Percentiles rank a stretch among this genome's conserved stretches.
Evolutionary conservation across 495 filamentous ascomycete genomes (phyloP).

Genomic region (Saxophila tyrrhenica): DNA sequence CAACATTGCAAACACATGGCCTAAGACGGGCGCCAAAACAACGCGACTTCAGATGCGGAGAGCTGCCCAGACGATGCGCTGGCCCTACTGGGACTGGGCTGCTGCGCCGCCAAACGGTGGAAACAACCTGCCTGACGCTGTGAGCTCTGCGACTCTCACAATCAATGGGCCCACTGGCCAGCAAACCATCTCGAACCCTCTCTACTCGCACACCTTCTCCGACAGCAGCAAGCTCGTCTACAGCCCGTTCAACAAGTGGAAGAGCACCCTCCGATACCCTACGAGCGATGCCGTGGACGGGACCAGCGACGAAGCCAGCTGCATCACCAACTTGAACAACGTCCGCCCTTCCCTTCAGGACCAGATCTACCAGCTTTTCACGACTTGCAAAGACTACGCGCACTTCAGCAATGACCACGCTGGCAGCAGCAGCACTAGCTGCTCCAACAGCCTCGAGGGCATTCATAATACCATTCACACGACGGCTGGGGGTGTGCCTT

Average conservation of each 20-base stretch:
- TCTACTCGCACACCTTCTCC: slow-evolving; percentile 18
- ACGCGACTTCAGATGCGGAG: slow-evolving; percentile 8
- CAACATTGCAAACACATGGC: slow-evolving; percentile 11
- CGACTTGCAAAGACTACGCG: slow-evolving; percentile 16
- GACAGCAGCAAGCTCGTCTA: slow-evolving; percentile 15
- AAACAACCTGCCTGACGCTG: slow-evolving; percentile 9
- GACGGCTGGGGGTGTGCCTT: slow-evolving; percentile 12
- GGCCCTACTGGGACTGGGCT: slow-evolving; percentile 25
- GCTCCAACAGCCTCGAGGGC: slow-evolving; percentile 23
- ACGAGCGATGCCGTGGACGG: slow-evolving; percentile 11
- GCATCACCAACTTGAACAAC: slow-evolving; percentile 16
- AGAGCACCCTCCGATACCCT: slow-evolving; percentile 20
- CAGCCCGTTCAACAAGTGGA: slow-evolving; percentile 15
- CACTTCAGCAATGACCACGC: slow-evolving; percentile 22
- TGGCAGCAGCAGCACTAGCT: slow-evolving; percentile 13
- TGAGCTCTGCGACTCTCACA: slow-evolving; percentile 5
- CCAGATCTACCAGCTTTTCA: slow-evolving; percentile 22
- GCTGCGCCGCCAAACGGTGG: slow-evolving; percentile 5
- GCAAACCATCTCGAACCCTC: slow-evolving; percentile 18
- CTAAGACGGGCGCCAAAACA: slow-evolving; percentile 1
- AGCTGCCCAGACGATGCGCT: slow-evolving; percentile 16
- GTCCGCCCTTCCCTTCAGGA: slow-evolving; percentile 17
- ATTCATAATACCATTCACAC: slow-evolving; percentile 25
- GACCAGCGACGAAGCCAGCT: slow-evolving; percentile 2
- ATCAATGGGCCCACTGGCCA: slow-evolving; percentile 14